phyloP scores from a whole-genome alignment of 202 grass and related monocot species.

The Elaeis oleifera region DNA sequence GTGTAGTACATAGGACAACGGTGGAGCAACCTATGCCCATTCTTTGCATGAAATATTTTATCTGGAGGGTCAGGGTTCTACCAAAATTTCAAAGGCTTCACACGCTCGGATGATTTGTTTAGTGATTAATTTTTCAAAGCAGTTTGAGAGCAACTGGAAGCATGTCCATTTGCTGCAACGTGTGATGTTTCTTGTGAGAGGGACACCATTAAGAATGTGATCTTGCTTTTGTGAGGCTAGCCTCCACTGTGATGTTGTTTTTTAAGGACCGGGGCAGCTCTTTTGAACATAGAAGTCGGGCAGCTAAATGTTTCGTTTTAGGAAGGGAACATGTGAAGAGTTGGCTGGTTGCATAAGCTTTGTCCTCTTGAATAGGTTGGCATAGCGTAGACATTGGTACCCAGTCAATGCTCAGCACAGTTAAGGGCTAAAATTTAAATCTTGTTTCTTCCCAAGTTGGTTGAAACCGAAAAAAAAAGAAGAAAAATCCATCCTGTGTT shows the following conservation, averaged over 20 bases:
- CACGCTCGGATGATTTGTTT: not conserved
- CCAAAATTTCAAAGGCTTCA: slow-evolving; percentile 7
- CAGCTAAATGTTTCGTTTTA: not conserved
- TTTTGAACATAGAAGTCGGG: not conserved
- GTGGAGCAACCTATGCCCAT: too few relatives aligned
- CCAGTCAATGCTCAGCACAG: not conserved
- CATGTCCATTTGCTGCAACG: too few relatives aligned
- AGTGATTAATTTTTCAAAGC: not conserved
- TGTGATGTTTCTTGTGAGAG: too few relatives aligned
- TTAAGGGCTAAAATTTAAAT: too few relatives aligned
- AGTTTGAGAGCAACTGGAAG: too few relatives aligned
- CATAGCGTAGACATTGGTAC: not conserved
- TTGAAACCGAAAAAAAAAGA: too few relatives aligned
- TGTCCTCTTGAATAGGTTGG: not conserved
- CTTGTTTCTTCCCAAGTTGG: too few relatives aligned
- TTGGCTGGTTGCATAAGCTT: not conserved
- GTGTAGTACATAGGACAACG: too few relatives aligned
- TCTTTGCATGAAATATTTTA: not conserved
- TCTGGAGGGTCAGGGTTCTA: not conserved
- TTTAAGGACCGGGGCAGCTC: not conserved
- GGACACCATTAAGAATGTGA: too few relatives aligned
- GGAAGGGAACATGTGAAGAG: not conserved
- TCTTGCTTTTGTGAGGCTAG: too few relatives aligned
- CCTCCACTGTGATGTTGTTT: too few relatives aligned
- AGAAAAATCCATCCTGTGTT: too few relatives aligned